Base-by-base conservation (phyloP, 192 early-diverging fungal genomes). In the Coemansia umbellata region DNA sequence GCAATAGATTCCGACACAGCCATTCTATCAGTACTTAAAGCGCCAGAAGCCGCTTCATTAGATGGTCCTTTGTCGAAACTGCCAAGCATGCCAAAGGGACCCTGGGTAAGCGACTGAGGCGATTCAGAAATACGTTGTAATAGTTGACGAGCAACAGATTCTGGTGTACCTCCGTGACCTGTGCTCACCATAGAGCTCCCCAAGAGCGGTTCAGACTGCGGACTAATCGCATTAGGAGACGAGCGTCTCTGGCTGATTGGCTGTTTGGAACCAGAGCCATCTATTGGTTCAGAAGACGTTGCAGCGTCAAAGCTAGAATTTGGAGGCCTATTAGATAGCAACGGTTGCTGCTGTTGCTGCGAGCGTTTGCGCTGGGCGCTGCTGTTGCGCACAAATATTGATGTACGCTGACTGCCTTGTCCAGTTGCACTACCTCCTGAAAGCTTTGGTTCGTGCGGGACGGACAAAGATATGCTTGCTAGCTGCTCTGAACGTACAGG, bases 1-100 rank as follows among this genome's bases (percentile, higher is more conserved):
- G 55, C 50, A 14, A 66, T 62, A n/a, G 70, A 66, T 51, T 74
- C 70, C 15, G 64, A 61, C 18, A 66, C 63, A 0, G 31, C 51
- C 2, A 35, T 8, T 8, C 61, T 42, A 5, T 56, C 48, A 22
- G 36, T 31, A 8, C 31, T 10, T 6, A 31, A 15, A 3, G 49
- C 52, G 21, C 32, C 42, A 8, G 37, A 22, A n/a, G 15, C 15
- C 18, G 53, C n/a, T n/a, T 65, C 35, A 13, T 31, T 19, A 21
- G 40, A n/a, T n/a, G n/a, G n/a, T n/a, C n/a, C n/a, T 40, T 45
- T 45, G 6, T 45, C 43, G 2, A 27, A 13, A 0, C 43, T 26
- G 24, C 43, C 7, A n/a, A n/a, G 4, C 23, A 45, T 45, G 14
- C 14, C 24, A 45, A 15, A 27, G 24, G 21, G 61, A 17, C 23